Evolutionary conservation across 441 rosid genomes (phyloP), one percentile per base, ranked within the genome.

Genomic region (Sinapis alba): DNA sequence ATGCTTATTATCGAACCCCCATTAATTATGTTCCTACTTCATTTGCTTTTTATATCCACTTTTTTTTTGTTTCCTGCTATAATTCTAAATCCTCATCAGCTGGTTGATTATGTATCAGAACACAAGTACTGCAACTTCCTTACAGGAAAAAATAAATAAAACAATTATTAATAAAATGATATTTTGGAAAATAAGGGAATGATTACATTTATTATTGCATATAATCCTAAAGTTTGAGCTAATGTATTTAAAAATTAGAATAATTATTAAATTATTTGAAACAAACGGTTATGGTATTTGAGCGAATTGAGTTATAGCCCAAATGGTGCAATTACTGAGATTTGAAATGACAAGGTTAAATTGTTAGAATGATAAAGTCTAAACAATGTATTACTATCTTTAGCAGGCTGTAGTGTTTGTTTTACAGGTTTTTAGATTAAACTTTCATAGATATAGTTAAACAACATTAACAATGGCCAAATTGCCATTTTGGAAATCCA

Each of bases 1-100:
- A 27, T 27, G 59, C 65, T 53, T 78, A 72, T 67, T 78, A 51
- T 72, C 64, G 38, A 72, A 77, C 58, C 68, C 66, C 53, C 53
- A 61, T 66, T 65, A 71, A 47, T 77, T 4, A 77, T 71, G 72
- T 77, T 71, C 64, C 76, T 36, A 77, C 62, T 58, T 58, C 80
- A 77, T 65, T 68, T 77, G 76, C 76, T 26, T 65, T 38, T 45
- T 63, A 68, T 60, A 3, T 45, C 54, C 50, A 69, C 51, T 58
- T 24, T 26, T 66, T 30, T 60, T 0, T 32, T 26, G 9, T 28
- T 45, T 43, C 26, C 36, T 65, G 4, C 19, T 61, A 65, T 62
- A 47, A 7, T 59, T 67, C 36, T 51, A 24, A 67, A 62, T 18
- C 6, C 24, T 51, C 23, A 51, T 67, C 30, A 36, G 65, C 54